Conservation (phyloP, 176 grass and related monocot species). For the Bolboschoenus planiculmis region DNA sequence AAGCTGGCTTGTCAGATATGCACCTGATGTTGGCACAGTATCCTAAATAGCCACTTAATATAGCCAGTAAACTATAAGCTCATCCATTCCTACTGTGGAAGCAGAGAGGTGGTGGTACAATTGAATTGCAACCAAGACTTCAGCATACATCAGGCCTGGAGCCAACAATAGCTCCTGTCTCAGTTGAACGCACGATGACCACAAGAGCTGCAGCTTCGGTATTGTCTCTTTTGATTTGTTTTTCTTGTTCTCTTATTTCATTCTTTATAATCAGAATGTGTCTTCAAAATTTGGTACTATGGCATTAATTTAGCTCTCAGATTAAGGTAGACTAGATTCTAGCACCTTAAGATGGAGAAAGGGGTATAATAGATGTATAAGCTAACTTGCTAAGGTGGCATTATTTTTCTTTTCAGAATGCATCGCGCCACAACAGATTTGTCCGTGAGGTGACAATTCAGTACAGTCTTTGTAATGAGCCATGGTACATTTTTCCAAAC, state of each 20-base stretch:
- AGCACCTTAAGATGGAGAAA: background rate
- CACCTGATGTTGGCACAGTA: background rate
- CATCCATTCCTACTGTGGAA: conserved; percentile 14
- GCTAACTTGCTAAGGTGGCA: background rate
- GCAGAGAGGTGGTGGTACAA: conserved; percentile 83
- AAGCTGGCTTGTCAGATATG: background rate
- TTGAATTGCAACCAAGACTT: conserved; percentile 74
- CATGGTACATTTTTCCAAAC: conserved; percentile 49
- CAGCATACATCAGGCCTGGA: conserved; percentile 90
- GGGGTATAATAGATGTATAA: background rate
- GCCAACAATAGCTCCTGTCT: conserved; percentile 85
- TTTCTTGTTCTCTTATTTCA: conserved; percentile 1
- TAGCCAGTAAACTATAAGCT: background rate
- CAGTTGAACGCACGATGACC: conserved; percentile 90
- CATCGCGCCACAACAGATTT: conserved; percentile 82
- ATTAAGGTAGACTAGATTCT: background rate
- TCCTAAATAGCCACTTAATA: background rate
- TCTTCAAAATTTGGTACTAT: background rate
- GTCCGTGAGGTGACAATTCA: conserved; percentile 91
- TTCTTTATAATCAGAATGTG: background rate
- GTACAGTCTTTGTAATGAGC: conserved; percentile 95
- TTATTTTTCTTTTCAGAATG: conserved; percentile 58
- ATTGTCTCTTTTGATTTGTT: conserved; percentile 28
- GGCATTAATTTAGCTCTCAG: conserved; percentile 12
- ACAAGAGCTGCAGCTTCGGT: conserved; percentile 93